phyloP scores from a whole-genome alignment of 2,329 filamentous ascomycete species.

The Calonectria naviculata region DNA sequence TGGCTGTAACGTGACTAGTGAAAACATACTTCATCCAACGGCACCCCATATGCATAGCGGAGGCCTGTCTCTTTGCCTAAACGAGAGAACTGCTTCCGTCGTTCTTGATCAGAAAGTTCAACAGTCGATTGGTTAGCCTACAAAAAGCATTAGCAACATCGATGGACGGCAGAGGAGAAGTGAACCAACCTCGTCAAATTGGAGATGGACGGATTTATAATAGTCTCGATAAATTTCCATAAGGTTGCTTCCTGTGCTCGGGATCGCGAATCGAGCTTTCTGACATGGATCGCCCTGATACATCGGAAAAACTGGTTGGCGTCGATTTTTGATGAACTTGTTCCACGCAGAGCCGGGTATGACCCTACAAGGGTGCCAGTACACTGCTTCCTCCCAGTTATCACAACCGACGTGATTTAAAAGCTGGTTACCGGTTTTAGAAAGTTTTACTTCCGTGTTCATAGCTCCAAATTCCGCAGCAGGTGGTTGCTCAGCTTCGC shows the following conservation, averaged over 20 bases:
- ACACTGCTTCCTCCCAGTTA: constrained; percentile 24
- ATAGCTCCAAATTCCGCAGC: constrained; percentile 35
- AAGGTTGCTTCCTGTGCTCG: constrained; percentile 18
- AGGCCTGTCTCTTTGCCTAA: constrained; percentile 15
- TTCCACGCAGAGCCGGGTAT: constrained; percentile 39
- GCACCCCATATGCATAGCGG: constrained; percentile 8
- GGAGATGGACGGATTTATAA: constrained; percentile 12
- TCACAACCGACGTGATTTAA: constrained; percentile 24
- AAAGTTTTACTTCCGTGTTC: constrained; percentile 31
- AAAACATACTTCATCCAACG: constrained; percentile 14
- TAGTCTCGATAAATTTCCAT: neutral
- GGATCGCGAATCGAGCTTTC: constrained; percentile 18
- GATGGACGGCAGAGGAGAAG: neutral
- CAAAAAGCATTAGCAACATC: neutral
- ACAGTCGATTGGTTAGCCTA: neutral
- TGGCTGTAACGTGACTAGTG: neutral
- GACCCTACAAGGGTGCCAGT: constrained; percentile 33
- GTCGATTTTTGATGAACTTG: constrained; percentile 34
- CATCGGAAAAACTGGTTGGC: constrained; percentile 18
- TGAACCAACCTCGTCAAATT: constrained; percentile 17
- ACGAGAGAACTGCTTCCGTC: constrained; percentile 4
- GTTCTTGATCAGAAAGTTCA: neutral
- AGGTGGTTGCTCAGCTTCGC: constrained; percentile 4
- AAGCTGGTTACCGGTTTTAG: constrained; percentile 26
- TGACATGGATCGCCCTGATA: neutral